Conservation (phyloP, 2,329 filamentous ascomycete genomes). For the Pseudocercospora eumusae region DNA sequence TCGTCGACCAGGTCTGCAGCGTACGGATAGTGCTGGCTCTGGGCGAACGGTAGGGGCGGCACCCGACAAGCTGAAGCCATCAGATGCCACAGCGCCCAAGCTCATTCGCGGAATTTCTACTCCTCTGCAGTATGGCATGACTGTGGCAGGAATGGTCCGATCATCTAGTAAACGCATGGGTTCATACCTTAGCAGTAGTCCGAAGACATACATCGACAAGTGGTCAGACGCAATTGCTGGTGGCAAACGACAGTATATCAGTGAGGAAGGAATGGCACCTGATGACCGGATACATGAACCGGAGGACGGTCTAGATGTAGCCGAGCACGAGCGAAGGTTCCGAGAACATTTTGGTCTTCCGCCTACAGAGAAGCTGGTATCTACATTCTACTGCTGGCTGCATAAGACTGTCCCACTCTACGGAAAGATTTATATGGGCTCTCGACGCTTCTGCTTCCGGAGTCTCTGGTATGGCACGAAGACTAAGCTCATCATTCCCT, state of each 20-base stretch:
- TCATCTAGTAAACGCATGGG: constrained; percentile 75
- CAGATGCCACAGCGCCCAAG: constrained; percentile 18
- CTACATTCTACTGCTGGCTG: constrained; percentile 91
- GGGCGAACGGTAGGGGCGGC: constrained; percentile 20
- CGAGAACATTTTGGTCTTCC: constrained; percentile 89
- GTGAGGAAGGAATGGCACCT: constrained; percentile 63
- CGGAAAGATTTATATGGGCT: constrained; percentile 93
- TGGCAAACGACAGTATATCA: constrained; percentile 83
- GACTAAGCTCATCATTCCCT: constrained; percentile 86
- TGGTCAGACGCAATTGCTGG: constrained; percentile 97
- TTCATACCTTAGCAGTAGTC: constrained; percentile 71
- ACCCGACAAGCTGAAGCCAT: constrained; percentile 10
- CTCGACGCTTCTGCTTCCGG: constrained; percentile 85
- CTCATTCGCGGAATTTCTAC: constrained; percentile 30
- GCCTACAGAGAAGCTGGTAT: constrained; percentile 75
- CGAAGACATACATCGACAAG: constrained; percentile 95
- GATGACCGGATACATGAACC: constrained; percentile 63
- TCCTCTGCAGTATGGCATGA: constrained; percentile 26
- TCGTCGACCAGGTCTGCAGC: constrained; percentile 15
- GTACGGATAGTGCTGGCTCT: constrained; percentile 23
- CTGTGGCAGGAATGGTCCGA: constrained; percentile 28
- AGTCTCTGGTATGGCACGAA: constrained; percentile 85
- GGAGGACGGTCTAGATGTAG: constrained; percentile 58
- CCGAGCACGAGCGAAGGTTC: constrained; percentile 67
- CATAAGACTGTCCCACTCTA: constrained; percentile 87